Evolutionary conservation across 2,329 filamentous ascomycete genomes (phyloP), one percentile per base, ranked within the genome.

Genomic region (Colletotrichum higginsianum): DNA sequence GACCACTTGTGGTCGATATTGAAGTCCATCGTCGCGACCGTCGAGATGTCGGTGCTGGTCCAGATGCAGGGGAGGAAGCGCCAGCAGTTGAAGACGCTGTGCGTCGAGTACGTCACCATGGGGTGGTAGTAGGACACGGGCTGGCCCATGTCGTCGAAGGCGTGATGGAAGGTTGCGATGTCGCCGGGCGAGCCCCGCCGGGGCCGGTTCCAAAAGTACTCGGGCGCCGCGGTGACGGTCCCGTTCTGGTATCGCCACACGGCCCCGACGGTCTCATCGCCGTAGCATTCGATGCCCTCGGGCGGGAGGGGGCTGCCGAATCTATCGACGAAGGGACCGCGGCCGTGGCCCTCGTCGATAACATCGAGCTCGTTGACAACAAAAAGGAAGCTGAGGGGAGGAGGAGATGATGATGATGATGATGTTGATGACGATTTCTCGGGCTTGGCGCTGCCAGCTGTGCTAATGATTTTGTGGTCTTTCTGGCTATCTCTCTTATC

Each of bases 191-290:
- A 3, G 52, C 75, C 64, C 68, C 68, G n/a, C 40, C 55, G 9
- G 2, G 35, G 72, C 2, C 58, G 64, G 16, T 50, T 52, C 75
- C 80, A 82, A 0, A 6, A 0, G 61, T 76, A 80, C 0, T 69
- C 75, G 0, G 9, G 7, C 0, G 72, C 75, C 0, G 72, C 38
- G 49, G 12, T 73, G 15, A 85, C 67, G 4, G 71, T 44, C 5
- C 82, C 82, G 52, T 79, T 66, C 0, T 57, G 15, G 67, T 83
- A 85, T 18, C 80, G 76, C 78, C 84, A 82, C 3, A 84, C 81
- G 11, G 23, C 66, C 44, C 82, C 82, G 3, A 66, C 26, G 0
- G 56, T 49, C 66, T 84, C 83, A 0, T 46, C 18, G 0, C 8
- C 26, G 61, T 83, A 84, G 2, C 68, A 67, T 0, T 9, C 16